Conservation (phyloP, 75 land plant species). For the Pinus albicaulis region DNA sequence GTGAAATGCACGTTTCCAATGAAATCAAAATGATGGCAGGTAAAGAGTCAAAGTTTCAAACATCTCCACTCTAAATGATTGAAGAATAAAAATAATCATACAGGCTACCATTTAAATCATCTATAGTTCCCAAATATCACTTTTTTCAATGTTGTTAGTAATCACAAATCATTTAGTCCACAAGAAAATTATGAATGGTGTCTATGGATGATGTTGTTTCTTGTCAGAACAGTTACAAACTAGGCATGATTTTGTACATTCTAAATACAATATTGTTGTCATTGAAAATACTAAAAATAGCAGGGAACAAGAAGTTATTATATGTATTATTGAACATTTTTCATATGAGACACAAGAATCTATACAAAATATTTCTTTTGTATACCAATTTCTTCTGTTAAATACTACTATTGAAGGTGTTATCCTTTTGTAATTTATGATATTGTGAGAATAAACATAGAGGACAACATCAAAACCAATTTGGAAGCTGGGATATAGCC, state of each 20-base stretch:
- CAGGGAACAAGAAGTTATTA: background rate
- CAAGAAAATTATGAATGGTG: background rate
- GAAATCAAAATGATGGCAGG: background rate
- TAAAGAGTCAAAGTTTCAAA: constrained; percentile 2
- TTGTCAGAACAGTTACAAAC: background rate
- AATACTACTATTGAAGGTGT: no score
- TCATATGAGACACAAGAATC: background rate
- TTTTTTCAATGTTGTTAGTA: background rate
- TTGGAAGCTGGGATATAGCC: no score
- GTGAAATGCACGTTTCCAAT: background rate
- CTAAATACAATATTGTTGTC: background rate
- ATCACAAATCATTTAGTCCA: background rate
- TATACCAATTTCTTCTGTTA: no score
- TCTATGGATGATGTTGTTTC: background rate
- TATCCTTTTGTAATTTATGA: no score
- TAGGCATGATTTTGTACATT: background rate
- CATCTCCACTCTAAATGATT: background rate
- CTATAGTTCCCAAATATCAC: background rate
- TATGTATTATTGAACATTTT: background rate
- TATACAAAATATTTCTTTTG: background rate
- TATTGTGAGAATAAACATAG: no score
- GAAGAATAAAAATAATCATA: background rate
- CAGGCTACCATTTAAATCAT: background rate
- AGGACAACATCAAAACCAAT: no score
- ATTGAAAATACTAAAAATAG: background rate